A percentile compares a stretch with the other conserved stretches of the same genome.
Evolutionary conservation across 208 protist genomes (phyloP).

Genomic region (Crithidia fasciculata): DNA sequence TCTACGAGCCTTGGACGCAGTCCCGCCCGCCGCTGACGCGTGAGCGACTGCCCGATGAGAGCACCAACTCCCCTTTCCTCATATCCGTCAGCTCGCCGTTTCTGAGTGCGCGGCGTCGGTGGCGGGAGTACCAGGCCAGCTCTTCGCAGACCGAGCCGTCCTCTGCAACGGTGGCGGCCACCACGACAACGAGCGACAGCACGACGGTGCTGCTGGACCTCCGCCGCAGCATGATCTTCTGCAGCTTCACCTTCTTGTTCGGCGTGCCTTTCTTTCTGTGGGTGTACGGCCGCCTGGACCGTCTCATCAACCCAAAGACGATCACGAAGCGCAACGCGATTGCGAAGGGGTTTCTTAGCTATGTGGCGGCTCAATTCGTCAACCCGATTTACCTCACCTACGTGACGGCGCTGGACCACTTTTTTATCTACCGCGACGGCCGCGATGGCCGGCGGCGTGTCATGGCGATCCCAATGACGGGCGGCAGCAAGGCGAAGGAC

Average conservation of each 20-base stretch:
- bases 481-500: not conserved
- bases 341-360: slow-evolving; percentile 77
- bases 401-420: slow-evolving; percentile 73
- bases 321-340: slow-evolving; percentile 65
- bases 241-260: slow-evolving; percentile 75
- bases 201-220: slow-evolving; percentile 63
- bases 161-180: not conserved
- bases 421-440: slow-evolving; percentile 78
- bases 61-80: slow-evolving; percentile 45
- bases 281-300: slow-evolving; percentile 61
- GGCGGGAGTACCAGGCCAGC: slow-evolving; percentile 5
- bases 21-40: slow-evolving; percentile 37
- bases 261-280: slow-evolving; percentile 70
- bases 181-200: slow-evolving; percentile 12
- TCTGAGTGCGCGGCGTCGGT: slow-evolving; percentile 23
- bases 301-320: slow-evolving; percentile 35
- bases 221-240: slow-evolving; percentile 80
- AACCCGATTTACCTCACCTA: slow-evolving; percentile 75
- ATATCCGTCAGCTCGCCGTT: slow-evolving; percentile 48
- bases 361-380: slow-evolving; percentile 54
- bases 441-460: slow-evolving; percentile 64
- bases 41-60: slow-evolving; percentile 43
- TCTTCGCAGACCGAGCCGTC: not conserved
- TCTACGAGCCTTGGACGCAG: slow-evolving; percentile 62
- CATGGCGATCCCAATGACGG: slow-evolving; percentile 35